Conservation (phyloP, 306 rosid species). For the Cajanus cajan region DNA sequence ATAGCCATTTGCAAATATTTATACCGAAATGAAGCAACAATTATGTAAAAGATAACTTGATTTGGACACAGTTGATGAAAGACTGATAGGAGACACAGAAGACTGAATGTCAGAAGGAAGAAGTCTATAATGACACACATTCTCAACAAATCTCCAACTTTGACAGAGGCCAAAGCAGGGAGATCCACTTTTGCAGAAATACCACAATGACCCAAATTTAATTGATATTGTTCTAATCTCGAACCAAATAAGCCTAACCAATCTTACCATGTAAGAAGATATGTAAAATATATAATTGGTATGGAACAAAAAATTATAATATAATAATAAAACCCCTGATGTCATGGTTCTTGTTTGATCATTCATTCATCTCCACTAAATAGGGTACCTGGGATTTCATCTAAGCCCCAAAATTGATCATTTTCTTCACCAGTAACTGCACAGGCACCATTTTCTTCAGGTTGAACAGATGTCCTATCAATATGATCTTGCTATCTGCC, state of each 20-base stretch:
- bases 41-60: background rate
- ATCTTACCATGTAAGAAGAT: background rate
- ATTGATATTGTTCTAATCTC: background rate
- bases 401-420: conserved; percentile 76
- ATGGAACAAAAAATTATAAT: background rate
- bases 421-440: conserved; percentile 57
- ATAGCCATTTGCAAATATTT: conserved; percentile 25
- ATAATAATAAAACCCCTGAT: background rate
- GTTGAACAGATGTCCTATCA: conserved; percentile 54
- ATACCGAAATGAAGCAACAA: conserved; percentile 24
- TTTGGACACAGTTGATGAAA: conserved; percentile 1
- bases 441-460: conserved; percentile 49
- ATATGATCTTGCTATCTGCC: conserved; percentile 74
- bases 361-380: conserved; percentile 1
- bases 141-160: background rate
- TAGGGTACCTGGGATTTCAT: conserved; percentile 76
- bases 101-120: background rate
- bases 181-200: background rate
- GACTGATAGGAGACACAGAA: background rate
- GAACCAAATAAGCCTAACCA: background rate
- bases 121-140: background rate
- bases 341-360: background rate
- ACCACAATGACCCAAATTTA: background rate
- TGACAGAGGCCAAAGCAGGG: background rate
- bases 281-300: background rate